A percentile compares a stretch with the other conserved stretches of the same genome.
phyloP scores from a whole-genome alignment of 805 yeast species.

The Sugiyamaella lignohabitans region DNA sequence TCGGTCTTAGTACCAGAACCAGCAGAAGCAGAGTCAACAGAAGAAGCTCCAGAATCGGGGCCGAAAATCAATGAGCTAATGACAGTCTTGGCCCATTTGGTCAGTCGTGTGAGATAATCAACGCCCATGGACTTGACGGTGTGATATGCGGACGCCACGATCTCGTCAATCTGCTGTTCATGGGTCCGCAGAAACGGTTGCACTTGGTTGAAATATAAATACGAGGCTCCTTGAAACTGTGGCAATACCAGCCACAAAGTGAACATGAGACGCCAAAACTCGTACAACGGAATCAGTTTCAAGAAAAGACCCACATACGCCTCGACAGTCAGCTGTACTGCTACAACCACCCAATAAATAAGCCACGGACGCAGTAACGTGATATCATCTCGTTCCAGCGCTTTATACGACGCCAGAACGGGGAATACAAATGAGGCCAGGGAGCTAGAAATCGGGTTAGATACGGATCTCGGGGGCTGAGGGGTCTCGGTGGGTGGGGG shows the following conservation, averaged over 20 bases:
- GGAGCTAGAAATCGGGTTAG: constrained; percentile 23
- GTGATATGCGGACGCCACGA: constrained; percentile 18
- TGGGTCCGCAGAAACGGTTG: constrained; percentile 36
- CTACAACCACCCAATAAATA: constrained; percentile 61
- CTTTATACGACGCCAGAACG: constrained; percentile 51
- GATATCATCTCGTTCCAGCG: constrained; percentile 41
- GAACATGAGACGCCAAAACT: constrained; percentile 41
- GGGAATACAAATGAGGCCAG: constrained; percentile 49
- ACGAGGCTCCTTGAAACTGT: constrained; percentile 41
- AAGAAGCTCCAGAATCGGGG: constrained; percentile 2
- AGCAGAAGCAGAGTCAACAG: no score
- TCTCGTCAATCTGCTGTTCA: constrained; percentile 32
- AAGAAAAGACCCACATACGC: constrained; percentile 41
- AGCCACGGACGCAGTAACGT: constrained; percentile 41
- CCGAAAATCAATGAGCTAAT: constrained; percentile 17
- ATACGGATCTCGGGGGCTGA: background rate
- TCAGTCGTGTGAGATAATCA: constrained; percentile 13
- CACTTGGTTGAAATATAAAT: constrained; percentile 34
- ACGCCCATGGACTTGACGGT: constrained; percentile 17
- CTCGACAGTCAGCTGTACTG: constrained; percentile 37
- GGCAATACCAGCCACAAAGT: constrained; percentile 59
- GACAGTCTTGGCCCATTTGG: constrained; percentile 8
- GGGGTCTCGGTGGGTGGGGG: background rate
- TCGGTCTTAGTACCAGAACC: background rate
- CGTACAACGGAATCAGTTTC: constrained; percentile 49